Conservation (phyloP, 768 basidiomycete genomes). For the Rhizopogon roseolus region DNA sequence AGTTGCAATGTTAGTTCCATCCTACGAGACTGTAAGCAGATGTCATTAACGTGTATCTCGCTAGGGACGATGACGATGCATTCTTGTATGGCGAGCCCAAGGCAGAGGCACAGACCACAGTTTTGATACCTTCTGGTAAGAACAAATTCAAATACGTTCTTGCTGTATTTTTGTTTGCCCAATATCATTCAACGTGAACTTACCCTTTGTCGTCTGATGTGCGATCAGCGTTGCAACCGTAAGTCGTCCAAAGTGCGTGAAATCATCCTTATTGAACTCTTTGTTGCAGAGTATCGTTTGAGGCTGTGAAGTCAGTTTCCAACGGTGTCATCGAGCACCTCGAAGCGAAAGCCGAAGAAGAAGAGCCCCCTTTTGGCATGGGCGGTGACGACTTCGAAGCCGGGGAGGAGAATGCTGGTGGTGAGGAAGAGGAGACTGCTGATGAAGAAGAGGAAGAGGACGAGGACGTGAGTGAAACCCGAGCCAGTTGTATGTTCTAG, state of each 20-base stretch:
- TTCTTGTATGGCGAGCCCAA: slow-evolving; percentile 66
- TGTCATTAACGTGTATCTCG: slow-evolving; percentile 20
- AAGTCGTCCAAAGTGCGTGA: slow-evolving; percentile 38
- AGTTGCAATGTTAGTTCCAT: slow-evolving; percentile 17
- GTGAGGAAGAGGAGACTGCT: slow-evolving; percentile 34
- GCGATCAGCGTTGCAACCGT: slow-evolving; percentile 57
- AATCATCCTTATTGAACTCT: slow-evolving; percentile 15
- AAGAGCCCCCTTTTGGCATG: slow-evolving; percentile 27
- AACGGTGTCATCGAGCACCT: slow-evolving; percentile 48
- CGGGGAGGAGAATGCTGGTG: slow-evolving; percentile 34
- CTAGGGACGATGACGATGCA: slow-evolving; percentile 77
- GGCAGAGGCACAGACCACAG: slow-evolving; percentile 26
- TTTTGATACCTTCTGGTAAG: slow-evolving; percentile 44
- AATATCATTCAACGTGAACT: slow-evolving; percentile 39
- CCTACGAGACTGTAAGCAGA: slow-evolving; percentile 1
- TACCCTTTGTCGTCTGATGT: slow-evolving; percentile 32
- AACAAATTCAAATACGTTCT: slow-evolving; percentile 21
- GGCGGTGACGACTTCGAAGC: slow-evolving; percentile 17
- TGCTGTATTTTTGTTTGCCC: slow-evolving; percentile 27
- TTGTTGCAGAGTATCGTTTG: slow-evolving; percentile 33
- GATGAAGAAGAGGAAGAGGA: slow-evolving; percentile 30
- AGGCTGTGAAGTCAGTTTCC: slow-evolving; percentile 33
- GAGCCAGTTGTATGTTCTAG: background rate
- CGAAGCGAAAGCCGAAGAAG: slow-evolving; percentile 40
- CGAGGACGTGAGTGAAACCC: slow-evolving; percentile 37